Conservation (phyloP, 1,139 yeast species). For the Candida tetrigidarum region DNA sequence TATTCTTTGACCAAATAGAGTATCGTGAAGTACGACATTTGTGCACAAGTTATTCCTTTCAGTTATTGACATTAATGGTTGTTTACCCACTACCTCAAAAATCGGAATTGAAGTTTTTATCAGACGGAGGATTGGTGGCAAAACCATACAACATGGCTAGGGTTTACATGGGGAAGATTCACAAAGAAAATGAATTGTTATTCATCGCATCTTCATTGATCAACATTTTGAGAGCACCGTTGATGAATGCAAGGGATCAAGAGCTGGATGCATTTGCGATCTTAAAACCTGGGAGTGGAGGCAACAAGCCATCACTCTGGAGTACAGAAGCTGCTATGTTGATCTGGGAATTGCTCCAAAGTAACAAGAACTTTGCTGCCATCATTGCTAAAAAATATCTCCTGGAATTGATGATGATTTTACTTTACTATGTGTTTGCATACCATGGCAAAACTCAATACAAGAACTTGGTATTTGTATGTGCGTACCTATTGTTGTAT, state of each 20-base stretch:
- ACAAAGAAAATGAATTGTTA: slow-evolving; percentile 56
- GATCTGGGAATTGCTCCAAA: slow-evolving; percentile 78
- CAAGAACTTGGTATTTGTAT: slow-evolving; percentile 57
- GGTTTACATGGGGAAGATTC: slow-evolving; percentile 54
- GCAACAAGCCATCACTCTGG: slow-evolving; percentile 50
- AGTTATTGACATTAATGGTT: slow-evolving; percentile 63
- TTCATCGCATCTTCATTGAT: slow-evolving; percentile 52
- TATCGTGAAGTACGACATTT: slow-evolving; percentile 53
- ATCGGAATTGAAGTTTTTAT: slow-evolving; percentile 48
- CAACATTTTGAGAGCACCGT: slow-evolving; percentile 50
- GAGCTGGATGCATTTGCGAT: slow-evolving; percentile 23
- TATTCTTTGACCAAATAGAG: slow-evolving; percentile 26
- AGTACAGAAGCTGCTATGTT: slow-evolving; percentile 60
- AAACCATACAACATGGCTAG: slow-evolving; percentile 54
- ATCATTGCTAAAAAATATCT: slow-evolving; percentile 53
- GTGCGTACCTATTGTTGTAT: slow-evolving; percentile 63
- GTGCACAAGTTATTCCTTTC: slow-evolving; percentile 61
- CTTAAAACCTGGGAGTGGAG: slow-evolving; percentile 16
- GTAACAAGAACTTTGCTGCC: slow-evolving; percentile 59
- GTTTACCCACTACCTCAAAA: slow-evolving; percentile 60
- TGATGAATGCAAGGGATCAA: slow-evolving; percentile 22
- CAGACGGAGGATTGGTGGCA: slow-evolving; percentile 21
- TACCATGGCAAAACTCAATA: slow-evolving; percentile 34
- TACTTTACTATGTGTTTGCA: slow-evolving; percentile 61
- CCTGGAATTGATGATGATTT: slow-evolving; percentile 55